Conservation (phyloP, 129 eudicot genomes). For the Artemisia annua region DNA sequence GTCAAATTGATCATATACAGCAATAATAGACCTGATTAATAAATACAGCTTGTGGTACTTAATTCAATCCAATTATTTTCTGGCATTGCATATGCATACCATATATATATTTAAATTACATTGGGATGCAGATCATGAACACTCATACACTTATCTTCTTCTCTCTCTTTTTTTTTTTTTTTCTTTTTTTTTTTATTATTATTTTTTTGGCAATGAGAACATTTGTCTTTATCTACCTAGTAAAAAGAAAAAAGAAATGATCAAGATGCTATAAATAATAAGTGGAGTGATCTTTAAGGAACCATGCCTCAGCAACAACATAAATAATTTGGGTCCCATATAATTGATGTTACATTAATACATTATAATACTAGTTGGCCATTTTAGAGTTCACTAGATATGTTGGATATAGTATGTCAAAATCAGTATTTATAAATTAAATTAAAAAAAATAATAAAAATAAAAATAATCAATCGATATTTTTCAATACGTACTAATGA, state of each 20-base stretch:
- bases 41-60: constrained; percentile 2
- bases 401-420: too few relatives aligned
- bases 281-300: constrained; percentile 8
- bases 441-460: too few relatives aligned
- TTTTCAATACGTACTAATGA: background rate
- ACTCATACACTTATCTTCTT: background rate
- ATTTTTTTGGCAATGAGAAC: constrained; percentile 14
- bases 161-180: too few relatives aligned
- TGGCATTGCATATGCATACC: background rate
- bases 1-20: constrained; percentile 8
- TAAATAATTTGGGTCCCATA: background rate
- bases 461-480: background rate
- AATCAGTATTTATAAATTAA: background rate
- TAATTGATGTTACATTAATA: background rate
- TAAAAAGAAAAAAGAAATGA: background rate
- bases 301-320: constrained; percentile 11
- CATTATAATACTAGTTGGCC: background rate
- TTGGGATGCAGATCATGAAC: constrained; percentile 6
- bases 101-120: constrained; percentile 9
- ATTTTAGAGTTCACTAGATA: too few relatives aligned
- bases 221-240: constrained; percentile 17
- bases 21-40: constrained; percentile 5
- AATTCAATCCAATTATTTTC: constrained; percentile 1
- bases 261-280: constrained; percentile 4
- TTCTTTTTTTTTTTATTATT: too few relatives aligned